Conservation (phyloP, 1,284 basidiomycete species). For the Porphyrellus sp. region DNA sequence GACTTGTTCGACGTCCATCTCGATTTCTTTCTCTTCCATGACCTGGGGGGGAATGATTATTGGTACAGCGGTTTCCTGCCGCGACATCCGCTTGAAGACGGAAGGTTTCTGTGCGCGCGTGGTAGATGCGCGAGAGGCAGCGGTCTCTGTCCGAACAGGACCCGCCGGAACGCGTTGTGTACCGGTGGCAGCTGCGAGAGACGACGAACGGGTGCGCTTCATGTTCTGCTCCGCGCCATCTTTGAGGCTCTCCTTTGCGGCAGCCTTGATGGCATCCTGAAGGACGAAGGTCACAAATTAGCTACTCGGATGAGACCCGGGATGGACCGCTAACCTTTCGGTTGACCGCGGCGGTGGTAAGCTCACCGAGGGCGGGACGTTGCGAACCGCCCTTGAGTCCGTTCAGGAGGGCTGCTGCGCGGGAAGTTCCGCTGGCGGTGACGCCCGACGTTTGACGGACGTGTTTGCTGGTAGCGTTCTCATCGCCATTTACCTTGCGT, state of each 20-base stretch:
- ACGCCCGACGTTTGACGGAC: constrained; percentile 55
- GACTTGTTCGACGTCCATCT: constrained; percentile 59
- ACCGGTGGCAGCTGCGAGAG: constrained; percentile 54
- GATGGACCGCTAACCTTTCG: constrained; percentile 53
- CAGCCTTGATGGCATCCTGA: constrained; percentile 31
- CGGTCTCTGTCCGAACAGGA: constrained; percentile 47
- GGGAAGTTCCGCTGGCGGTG: constrained; percentile 43
- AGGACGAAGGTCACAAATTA: constrained; percentile 16
- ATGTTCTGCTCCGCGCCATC: constrained; percentile 52
- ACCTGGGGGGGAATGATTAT: constrained; percentile 36
- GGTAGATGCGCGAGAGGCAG: constrained; percentile 39
- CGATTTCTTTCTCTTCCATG: constrained; percentile 42
- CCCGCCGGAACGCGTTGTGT: constrained; percentile 65
- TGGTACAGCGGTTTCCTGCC: constrained; percentile 41
- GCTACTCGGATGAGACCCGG: constrained; percentile 3
- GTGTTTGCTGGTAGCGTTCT: constrained; percentile 68
- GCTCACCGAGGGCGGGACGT: constrained; percentile 67
- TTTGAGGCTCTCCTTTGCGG: constrained; percentile 41
- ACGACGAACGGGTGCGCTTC: constrained; percentile 61
- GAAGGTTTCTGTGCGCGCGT: constrained; percentile 35
- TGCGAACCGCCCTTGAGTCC: constrained; percentile 45
- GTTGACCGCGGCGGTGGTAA: constrained; percentile 68
- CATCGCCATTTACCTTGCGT: constrained; percentile 64
- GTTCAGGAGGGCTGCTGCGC: constrained; percentile 50
- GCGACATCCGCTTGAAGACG: constrained; percentile 42